Evolutionary conservation across 371 early-diverging fungal species (phyloP).

Genomic region (Mucor saturninus): DNA sequence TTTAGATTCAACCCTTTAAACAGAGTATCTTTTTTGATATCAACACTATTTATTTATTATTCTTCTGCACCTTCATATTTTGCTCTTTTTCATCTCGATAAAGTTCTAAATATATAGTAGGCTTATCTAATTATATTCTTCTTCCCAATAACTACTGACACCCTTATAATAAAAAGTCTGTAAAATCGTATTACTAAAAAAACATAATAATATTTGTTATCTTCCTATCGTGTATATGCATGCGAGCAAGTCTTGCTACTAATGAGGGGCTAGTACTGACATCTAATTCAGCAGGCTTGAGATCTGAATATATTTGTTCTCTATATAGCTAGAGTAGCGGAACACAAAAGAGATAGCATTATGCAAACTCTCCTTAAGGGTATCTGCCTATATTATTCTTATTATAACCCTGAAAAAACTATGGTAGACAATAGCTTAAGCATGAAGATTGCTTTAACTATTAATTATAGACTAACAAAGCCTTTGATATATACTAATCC

Average conservation of each 20-base stretch:
- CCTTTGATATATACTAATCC: too few species aligned
- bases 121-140: slow-evolving; percentile 2
- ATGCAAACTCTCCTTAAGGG: slow-evolving; percentile 1
- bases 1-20: background rate
- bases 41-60: slow-evolving; percentile 3
- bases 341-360: background rate
- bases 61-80: background rate
- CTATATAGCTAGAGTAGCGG: background rate
- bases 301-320: background rate
- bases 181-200: background rate
- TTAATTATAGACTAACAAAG: too few species aligned
- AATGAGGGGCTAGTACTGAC: background rate
- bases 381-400: background rate
- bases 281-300: background rate
- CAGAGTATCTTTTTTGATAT: background rate
- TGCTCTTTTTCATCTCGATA: background rate
- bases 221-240: background rate
- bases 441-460: too few species aligned
- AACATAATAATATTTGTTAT: background rate
- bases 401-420: too few species aligned
- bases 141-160: slow-evolving; percentile 1
- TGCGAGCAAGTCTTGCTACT: background rate
- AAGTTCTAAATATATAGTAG: background rate
- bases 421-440: too few species aligned
- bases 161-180: slow-evolving; percentile 4